Evolutionary conservation across 441 rosid species (phyloP), one percentile per base, ranked within the genome.

Genomic region (Biscutella auriculata): DNA sequence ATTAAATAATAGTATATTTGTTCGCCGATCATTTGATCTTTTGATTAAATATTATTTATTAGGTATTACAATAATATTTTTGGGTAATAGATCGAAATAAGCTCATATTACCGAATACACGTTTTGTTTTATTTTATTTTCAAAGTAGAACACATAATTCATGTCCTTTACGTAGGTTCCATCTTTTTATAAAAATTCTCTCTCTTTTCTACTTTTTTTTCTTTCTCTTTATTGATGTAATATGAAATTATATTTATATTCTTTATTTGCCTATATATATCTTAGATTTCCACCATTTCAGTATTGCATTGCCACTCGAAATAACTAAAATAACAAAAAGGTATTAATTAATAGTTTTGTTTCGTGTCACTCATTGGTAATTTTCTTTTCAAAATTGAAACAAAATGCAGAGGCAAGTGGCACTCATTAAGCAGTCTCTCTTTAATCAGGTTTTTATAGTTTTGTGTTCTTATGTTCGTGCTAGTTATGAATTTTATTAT

Each of bases 351-450:
- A 23, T 6, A 55, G 23, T 9, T 42, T 17, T 14, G 6, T 54
- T 41, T 27, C 33, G n/a, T 13, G 26, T 46, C 40, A 41, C 54
- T 21, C 51, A 15, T 21, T 58, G 35, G 27, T 37, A 17, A 26
- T 3, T 11, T 44, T 33, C 19, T n/a, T n/a, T n/a, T 34, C 9
- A 75, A 40, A 76, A 16, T 7, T 28, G 6, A 76, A 64, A 77
- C 67, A 65, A 79, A 54, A 57, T 79, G 76, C 84, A 68, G 6
- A 81, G 88, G 74, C 98, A 85, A 67, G 80, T 82, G 63, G 82
- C 82, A 25, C 70, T 71, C 67, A 56, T 78, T 77, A 88, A 88
- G 76, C 84, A 85, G 65, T 79, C 98, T 66, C 83, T 91, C 62
- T 84, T 91, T 70, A 88, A 91, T 81, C 95, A 87, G 91, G 97